These are phyloP conservation scores for Apophysomyces elegans DNA, from an alignment of 371 early-diverging fungal genomes.

Conservation along the genomic window DNA sequence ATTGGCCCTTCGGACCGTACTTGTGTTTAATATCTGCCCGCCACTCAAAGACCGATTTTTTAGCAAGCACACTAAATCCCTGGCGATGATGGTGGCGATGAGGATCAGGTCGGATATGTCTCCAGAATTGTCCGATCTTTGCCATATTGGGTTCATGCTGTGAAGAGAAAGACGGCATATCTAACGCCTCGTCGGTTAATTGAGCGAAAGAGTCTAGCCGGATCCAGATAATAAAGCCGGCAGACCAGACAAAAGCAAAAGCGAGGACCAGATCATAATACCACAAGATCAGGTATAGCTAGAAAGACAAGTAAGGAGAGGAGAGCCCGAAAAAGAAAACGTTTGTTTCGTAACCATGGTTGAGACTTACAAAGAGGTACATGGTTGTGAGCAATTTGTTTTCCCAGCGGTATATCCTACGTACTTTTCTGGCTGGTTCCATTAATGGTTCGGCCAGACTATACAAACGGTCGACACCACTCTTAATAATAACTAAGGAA, in stretches of 20 bases:
- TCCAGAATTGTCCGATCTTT: conserved; percentile 20
- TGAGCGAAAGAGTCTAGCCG: conserved; percentile 35
- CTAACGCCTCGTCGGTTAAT: conserved; percentile 34
- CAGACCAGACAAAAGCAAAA: conserved; percentile 18
- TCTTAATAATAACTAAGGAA: conserved; percentile 37
- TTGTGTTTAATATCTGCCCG: conserved; percentile 30
- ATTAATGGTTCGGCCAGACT: conserved; percentile 33
- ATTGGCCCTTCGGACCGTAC: conserved; percentile 40
- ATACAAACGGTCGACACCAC: conserved; percentile 41
- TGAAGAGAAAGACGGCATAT: conserved; percentile 6
- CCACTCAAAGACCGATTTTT: conserved; percentile 40
- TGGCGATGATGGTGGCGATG: conserved; percentile 19
- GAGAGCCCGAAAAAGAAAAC: background rate
- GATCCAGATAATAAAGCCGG: conserved; percentile 20
- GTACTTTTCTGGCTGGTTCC: conserved; percentile 23
- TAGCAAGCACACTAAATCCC: conserved; percentile 27
- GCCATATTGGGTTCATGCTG: background rate
- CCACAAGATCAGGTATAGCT: conserved; percentile 40
- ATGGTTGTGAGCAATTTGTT: conserved; percentile 34
- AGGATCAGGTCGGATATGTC: conserved; percentile 25
- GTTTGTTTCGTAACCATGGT: background rate
- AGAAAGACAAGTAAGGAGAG: background rate
- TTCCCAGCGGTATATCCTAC: conserved; percentile 45
- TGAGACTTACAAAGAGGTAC: conserved; percentile 31
- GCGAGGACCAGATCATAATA: conserved; percentile 38